phyloP scores from a whole-genome alignment of 2,329 filamentous ascomycete genomes.

The Diaporthe ampelina region DNA sequence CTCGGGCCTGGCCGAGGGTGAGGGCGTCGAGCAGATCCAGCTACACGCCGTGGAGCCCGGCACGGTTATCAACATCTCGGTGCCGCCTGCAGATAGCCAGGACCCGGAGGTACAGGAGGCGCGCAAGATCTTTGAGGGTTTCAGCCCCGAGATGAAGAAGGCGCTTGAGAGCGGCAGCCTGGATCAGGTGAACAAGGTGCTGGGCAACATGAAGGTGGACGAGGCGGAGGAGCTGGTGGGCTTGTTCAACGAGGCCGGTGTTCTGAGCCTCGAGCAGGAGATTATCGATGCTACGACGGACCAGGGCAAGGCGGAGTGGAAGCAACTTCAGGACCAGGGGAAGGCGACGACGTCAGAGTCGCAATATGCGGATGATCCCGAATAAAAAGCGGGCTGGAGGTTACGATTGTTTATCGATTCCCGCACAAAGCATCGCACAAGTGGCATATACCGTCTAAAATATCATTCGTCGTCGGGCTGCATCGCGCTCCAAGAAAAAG shows the following conservation, averaged over 20 bases:
- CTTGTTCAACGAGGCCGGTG: slow-evolving; percentile 83
- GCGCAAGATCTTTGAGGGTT: slow-evolving; percentile 84
- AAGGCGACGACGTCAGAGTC: slow-evolving; percentile 41
- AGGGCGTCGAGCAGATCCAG: slow-evolving; percentile 94
- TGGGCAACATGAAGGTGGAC: slow-evolving; percentile 86
- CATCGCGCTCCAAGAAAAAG: not conserved
- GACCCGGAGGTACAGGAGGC: slow-evolving; percentile 75
- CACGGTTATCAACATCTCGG: slow-evolving; percentile 89
- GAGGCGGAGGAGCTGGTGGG: slow-evolving; percentile 87
- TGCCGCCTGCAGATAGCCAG: slow-evolving; percentile 78
- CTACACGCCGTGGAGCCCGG: slow-evolving; percentile 95
- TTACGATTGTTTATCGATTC: not conserved
- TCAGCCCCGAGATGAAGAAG: slow-evolving; percentile 83
- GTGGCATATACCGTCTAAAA: slow-evolving; percentile 1
- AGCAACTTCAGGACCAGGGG: slow-evolving; percentile 73
- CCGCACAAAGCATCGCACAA: not conserved
- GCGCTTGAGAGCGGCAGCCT: slow-evolving; percentile 91
- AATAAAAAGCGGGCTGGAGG: slow-evolving; percentile 19
- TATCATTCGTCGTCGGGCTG: not conserved
- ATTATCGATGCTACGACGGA: slow-evolving; percentile 96
- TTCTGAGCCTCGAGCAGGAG: slow-evolving; percentile 91
- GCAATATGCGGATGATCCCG: slow-evolving; percentile 42
- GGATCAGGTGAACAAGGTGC: slow-evolving; percentile 88
- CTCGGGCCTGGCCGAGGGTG: slow-evolving; percentile 55
- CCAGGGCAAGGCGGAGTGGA: slow-evolving; percentile 82